These are phyloP conservation scores for Solanum chilense DNA, from an alignment of 257 asterid species.

Conservation along the genomic window DNA sequence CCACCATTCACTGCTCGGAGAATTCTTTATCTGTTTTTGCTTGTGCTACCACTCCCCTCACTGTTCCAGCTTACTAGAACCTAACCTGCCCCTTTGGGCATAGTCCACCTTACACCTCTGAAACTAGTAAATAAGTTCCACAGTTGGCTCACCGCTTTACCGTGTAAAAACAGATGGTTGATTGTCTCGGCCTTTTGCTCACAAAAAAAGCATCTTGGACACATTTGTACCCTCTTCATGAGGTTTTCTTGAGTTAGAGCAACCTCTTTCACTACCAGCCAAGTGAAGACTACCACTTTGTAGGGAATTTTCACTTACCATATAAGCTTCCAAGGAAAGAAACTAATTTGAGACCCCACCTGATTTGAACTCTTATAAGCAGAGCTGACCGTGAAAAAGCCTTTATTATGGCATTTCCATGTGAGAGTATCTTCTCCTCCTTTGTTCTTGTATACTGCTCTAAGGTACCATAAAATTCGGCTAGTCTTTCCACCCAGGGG, in stretches of 20 bases:
- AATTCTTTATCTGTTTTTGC: not conserved
- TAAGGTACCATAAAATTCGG: not conserved
- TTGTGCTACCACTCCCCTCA: not conserved
- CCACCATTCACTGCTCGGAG: not conserved
- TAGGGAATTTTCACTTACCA: not conserved
- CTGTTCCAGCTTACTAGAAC: not conserved
- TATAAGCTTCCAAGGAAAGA: not conserved
- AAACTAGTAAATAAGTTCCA: not conserved
- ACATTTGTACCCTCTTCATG: not conserved
- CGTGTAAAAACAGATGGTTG: not conserved
- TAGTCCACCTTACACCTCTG: not conserved
- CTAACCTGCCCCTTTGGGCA: not conserved
- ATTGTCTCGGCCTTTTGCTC: not conserved
- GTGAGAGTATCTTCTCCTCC: not conserved
- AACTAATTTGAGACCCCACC: not conserved
- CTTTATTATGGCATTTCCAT: not conserved
- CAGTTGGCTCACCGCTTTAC: not conserved
- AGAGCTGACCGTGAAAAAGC: not conserved
- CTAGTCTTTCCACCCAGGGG: not conserved
- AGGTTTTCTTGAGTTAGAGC: not conserved
- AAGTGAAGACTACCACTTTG: not conserved
- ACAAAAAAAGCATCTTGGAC: not conserved
- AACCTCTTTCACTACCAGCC: not conserved
- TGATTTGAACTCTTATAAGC: not conserved
- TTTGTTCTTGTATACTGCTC: not conserved